These are phyloP conservation scores for Lachnellula hyalina DNA, from an alignment of 2,329 filamentous ascomycete genomes.

Conservation along the genomic window DNA sequence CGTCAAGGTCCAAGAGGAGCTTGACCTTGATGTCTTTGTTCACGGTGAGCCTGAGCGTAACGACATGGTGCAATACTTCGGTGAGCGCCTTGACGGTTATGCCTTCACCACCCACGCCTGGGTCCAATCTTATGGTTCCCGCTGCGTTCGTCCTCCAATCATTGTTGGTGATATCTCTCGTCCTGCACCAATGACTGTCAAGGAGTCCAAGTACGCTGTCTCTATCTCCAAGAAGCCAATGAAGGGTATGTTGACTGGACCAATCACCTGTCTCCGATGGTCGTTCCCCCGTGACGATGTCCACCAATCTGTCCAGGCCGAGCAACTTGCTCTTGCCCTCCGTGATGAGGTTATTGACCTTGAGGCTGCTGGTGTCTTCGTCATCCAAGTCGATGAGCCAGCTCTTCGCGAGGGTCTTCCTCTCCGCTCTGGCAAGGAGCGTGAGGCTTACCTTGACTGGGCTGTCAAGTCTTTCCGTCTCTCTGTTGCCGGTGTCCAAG, in stretches of 20 bases:
- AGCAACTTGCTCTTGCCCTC: conserved; percentile 96
- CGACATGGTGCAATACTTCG: conserved; percentile 99
- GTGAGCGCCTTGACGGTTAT: conserved; percentile 93
- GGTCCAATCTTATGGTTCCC: conserved; percentile 98
- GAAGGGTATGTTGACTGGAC: conserved; percentile 99
- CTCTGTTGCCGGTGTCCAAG: conserved; percentile 84
- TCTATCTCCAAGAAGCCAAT: conserved; percentile 97
- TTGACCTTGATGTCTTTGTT: conserved; percentile 92
- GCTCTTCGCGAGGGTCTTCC: conserved; percentile 99
- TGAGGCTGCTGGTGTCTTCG: conserved; percentile 90
- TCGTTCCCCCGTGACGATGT: conserved; percentile 99
- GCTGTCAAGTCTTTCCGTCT: conserved; percentile 98
- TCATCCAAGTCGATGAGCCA: conserved; percentile 99
- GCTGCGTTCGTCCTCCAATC: conserved; percentile 96
- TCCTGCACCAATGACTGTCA: conserved; percentile 96
- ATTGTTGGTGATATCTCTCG: conserved; percentile 98
- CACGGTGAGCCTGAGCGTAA: conserved; percentile 99
- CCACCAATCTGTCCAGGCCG: conserved; percentile 97
- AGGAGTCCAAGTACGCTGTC: conserved; percentile 99
- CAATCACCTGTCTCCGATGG: conserved; percentile 98
- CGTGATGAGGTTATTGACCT: conserved; percentile 98
- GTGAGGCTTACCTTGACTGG: conserved; percentile 95
- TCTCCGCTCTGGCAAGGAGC: conserved; percentile 88
- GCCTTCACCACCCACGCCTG: conserved; percentile 98
- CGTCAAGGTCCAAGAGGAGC: conserved; percentile 96